Base-by-base conservation (phyloP, 352 stramenopile species). In the Phytophthora pistaciae region DNA sequence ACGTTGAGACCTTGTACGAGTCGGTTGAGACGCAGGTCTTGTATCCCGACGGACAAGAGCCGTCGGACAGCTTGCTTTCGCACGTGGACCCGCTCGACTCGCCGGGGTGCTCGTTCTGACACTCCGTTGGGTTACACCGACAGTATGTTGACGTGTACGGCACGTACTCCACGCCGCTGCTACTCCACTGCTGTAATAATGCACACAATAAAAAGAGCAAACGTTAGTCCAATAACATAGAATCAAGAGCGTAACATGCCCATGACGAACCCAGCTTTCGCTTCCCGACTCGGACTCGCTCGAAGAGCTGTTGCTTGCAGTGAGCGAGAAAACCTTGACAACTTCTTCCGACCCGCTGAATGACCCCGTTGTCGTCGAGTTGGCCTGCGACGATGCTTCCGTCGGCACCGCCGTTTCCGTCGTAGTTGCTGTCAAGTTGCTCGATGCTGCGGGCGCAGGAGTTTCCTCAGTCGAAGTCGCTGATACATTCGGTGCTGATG, bases 1-100 rank as follows among this genome's bases (percentile, higher is more conserved):
- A 82, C 3, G 89, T 80, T 20, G 82, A 71, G 1, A 95, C 56
- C 68, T 92, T 95, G 76, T 95, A 95, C 2, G 83, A 92, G 60
- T 80, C 75, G 3, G 87, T 92, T 16, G 80, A 83, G n/a, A 92
- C 81, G 49, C 85, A 95, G 36, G 75, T 85, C 57, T 80, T 87
- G 72, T 90, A 95, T 52, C 83, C 81, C 4, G 61, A 67, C 5
- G 80, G 83, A 57, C 87, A 95, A 11, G 78, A 79, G 36, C 85
- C 85, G 56, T 90, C 66, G 6, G 55, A 75, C 13, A 77, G 63
- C 20, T 78, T 80, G 38, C 70, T 70, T 68, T 83, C 79, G 46
- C 87, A 95, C 14, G 88, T 82, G 10, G 72, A 72, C 16, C 57
- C 52, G 14, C 75, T 78, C 5, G 66, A 74, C 31, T 82, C 67